A percentile compares a stretch with the other conserved stretches of the same genome.
Conservation (phyloP, 495 filamentous ascomycete species). For the Penicillium canariense region DNA sequence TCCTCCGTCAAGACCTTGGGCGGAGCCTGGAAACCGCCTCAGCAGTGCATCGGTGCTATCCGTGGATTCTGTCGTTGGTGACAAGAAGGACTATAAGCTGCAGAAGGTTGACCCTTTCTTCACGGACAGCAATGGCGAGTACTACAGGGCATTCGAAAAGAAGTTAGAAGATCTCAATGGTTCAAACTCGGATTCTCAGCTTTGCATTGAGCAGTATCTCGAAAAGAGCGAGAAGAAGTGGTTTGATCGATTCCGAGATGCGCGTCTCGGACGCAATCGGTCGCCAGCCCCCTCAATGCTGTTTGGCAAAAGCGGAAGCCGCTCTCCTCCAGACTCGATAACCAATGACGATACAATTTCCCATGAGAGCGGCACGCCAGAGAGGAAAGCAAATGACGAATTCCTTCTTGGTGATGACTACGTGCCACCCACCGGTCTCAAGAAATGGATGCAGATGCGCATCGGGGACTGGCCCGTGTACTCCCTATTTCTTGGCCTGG, state of each 20-base stretch:
- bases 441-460: slow-evolving; percentile 50
- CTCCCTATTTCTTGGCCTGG: slow-evolving; percentile 62
- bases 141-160: slow-evolving; percentile 58
- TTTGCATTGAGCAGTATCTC: slow-evolving; percentile 68
- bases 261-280: slow-evolving; percentile 49
- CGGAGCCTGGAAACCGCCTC: slow-evolving; percentile 37
- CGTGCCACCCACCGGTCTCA: slow-evolving; percentile 62
- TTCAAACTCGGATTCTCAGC: slow-evolving; percentile 53
- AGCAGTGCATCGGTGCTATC: slow-evolving; percentile 48
- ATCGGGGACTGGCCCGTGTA: slow-evolving; percentile 70
- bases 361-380: slow-evolving; percentile 34
- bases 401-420: slow-evolving; percentile 65
- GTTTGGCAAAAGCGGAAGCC: slow-evolving; percentile 26
- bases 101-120: slow-evolving; percentile 72
- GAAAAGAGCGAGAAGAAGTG: slow-evolving; percentile 69
- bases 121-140: slow-evolving; percentile 64
- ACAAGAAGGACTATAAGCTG: slow-evolving; percentile 61
- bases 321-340: slow-evolving; percentile 36
- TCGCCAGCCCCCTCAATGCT: slow-evolving; percentile 46
- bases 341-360: slow-evolving; percentile 39
- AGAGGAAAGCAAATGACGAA: slow-evolving; percentile 41
- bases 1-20: slow-evolving; percentile 32
- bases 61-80: slow-evolving; percentile 57
- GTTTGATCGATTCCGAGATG: slow-evolving; percentile 62
- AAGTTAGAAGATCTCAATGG: slow-evolving; percentile 57